Evolutionary conservation across 768 basidiomycete species (phyloP).

Genomic region (Tremella yokohamensis): DNA sequence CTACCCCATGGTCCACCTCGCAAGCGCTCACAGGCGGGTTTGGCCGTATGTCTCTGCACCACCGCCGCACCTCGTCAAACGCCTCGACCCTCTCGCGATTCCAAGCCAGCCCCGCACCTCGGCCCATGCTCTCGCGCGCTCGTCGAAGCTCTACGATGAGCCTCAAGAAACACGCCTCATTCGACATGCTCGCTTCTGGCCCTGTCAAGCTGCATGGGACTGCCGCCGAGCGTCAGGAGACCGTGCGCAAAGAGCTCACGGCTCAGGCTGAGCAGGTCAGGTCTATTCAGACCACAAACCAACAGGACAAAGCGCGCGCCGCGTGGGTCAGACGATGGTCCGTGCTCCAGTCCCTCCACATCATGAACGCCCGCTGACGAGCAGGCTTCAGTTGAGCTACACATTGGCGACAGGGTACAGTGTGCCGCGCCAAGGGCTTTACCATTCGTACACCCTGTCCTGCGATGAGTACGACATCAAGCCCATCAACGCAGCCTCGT

Average conservation of each 20-base stretch:
- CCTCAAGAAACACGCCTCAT: conserved; percentile 9
- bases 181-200: not conserved
- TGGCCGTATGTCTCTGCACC: conserved; percentile 25
- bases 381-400: conserved; percentile 36
- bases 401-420: conserved; percentile 52
- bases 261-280: conserved; percentile 11
- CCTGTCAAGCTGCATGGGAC: conserved; percentile 15
- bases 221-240: conserved; percentile 20
- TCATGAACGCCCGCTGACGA: not conserved
- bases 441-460: conserved; percentile 84
- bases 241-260: conserved; percentile 13
- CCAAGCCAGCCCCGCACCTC: conserved; percentile 1
- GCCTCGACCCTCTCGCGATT: conserved; percentile 7
- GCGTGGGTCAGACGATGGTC: conserved; percentile 36
- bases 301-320: conserved; percentile 32
- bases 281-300: conserved; percentile 7
- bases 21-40: conserved; percentile 11
- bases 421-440: conserved; percentile 87
- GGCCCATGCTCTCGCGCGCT: conserved; percentile 24
- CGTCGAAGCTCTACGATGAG: conserved; percentile 19
- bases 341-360: conserved; percentile 1
- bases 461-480: conserved; percentile 90
- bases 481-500: conserved; percentile 90
- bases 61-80: conserved; percentile 21
- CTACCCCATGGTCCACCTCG: conserved; percentile 18